Evolutionary conservation across 495 filamentous ascomycete genomes (phyloP).

Genomic region (Niebla homalea): DNA sequence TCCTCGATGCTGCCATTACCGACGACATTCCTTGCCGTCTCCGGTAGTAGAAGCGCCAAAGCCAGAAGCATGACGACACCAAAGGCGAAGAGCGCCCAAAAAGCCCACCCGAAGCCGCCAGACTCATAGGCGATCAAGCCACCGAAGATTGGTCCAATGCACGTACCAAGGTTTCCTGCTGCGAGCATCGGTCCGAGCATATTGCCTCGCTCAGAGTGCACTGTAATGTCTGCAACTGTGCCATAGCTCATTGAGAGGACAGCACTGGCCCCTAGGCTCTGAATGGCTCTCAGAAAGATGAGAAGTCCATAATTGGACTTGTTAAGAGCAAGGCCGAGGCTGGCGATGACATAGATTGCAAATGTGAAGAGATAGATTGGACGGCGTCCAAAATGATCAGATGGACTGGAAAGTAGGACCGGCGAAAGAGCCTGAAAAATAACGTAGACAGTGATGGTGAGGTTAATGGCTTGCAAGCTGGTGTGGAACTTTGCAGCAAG

Average conservation of each 20-base stretch:
- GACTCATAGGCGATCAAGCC: conserved; percentile 9
- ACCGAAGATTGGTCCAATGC: conserved; percentile 13
- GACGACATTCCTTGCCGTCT: conserved; percentile 59
- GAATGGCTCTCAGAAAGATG: conserved; percentile 24
- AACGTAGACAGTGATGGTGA: conserved; percentile 24
- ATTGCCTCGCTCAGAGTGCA: conserved; percentile 23
- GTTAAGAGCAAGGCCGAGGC: conserved; percentile 23
- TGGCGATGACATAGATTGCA: conserved; percentile 22
- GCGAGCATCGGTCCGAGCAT: conserved; percentile 21
- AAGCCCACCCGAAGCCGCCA: conserved; percentile 11
- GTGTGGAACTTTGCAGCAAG: conserved; percentile 14
- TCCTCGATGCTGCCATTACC: conserved; percentile 43
- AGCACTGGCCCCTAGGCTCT: conserved; percentile 25
- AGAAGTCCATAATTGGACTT: conserved; percentile 22
- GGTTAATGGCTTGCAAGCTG: conserved; percentile 22
- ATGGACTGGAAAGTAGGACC: conserved; percentile 26
- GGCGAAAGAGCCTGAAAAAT: conserved; percentile 26
- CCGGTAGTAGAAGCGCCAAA: conserved; percentile 44
- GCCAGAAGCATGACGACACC: conserved; percentile 22
- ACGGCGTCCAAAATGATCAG: conserved; percentile 26
- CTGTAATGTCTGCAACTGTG: conserved; percentile 23
- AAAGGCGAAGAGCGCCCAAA: conserved; percentile 12
- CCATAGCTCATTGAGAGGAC: conserved; percentile 21
- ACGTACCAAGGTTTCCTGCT: conserved; percentile 11
- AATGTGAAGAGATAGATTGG: conserved; percentile 24